These are phyloP conservation scores for Nidularia pulvinata DNA, from an alignment of 768 basidiomycete species.

Conservation along the genomic window DNA sequence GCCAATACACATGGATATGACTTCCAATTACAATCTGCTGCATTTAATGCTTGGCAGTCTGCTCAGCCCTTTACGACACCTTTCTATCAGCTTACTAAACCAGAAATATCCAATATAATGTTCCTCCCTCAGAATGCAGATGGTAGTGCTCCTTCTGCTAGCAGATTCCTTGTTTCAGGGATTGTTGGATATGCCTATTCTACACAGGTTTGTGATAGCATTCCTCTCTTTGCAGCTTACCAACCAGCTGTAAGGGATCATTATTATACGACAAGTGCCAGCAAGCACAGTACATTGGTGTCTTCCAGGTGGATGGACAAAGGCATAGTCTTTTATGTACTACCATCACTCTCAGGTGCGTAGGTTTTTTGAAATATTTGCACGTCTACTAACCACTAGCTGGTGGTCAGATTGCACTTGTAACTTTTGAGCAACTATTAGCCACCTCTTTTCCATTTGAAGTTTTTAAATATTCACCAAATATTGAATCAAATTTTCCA, in stretches of 20 bases:
- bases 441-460: no score
- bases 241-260: slow-evolving; percentile 1
- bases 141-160: not conserved
- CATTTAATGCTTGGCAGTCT: not conserved
- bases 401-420: no score
- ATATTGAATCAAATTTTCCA: no score
- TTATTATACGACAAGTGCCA: slow-evolving; percentile 2
- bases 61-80: not conserved
- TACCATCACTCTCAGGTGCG: not conserved
- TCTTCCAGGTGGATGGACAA: not conserved
- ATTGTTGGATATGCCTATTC: slow-evolving; percentile 1
- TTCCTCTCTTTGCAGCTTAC: slow-evolving; percentile 1
- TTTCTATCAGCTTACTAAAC: not conserved
- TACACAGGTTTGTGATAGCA: slow-evolving; percentile 7
- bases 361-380: no score
- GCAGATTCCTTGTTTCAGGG: not conserved
- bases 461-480: no score
- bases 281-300: not conserved
- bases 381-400: no score
- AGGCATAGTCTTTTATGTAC: slow-evolving; percentile 4
- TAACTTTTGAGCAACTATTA: no score
- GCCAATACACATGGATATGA: not conserved
- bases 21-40: not conserved
- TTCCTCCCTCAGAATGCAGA: not conserved
- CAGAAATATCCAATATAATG: not conserved